Evolutionary conservation across 345 rosid species (phyloP), one percentile per base, ranked within the genome.

Genomic region (Ceriops zippeliana): DNA sequence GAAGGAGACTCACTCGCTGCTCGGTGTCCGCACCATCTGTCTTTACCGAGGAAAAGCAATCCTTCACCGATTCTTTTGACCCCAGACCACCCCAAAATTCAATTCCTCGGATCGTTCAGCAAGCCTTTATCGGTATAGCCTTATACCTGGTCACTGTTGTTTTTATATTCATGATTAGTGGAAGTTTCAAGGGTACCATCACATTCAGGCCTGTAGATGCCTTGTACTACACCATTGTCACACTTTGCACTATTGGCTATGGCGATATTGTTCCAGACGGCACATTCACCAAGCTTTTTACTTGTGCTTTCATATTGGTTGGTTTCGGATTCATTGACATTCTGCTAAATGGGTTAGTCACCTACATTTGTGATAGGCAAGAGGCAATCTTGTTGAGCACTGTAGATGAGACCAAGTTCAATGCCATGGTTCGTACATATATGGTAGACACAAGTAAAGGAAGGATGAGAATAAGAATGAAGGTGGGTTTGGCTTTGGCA

Each of bases 201-300:
- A 86, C 90, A 22, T 56, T 32, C 58, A 78, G 71, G 63, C 87
- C 83, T 0, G 82, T 89, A 8, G 95, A 89, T 63, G 91, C 86
- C 20, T 65, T 89, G 63, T 89, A 89, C 72, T 89, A 83, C 78
- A 71, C 79, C 5, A 86, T 89, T 47, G 95, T 86, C 20, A 86
- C 95, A 1, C 86, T 86, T 7, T 85, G 95, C 75, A 85, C 90
- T 0, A 89, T 89, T 19, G 95, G 95, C 2, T 89, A 80, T 37
- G 91, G 91, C 0, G 95, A 89, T 53, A 86, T 89, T 16, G 83
- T 84, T 47, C 95, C 95, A 0, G 79, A 89, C 72, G 52, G 87
- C 1, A 74, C 84, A 10, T 83, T 84, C 53, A 82, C 87, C 21
- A 89, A 89, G 76, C 66, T 86, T 0, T 85, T 89, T 68, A 81